Evolutionary conservation across 164 flowering plant species (phyloP), one percentile per base, ranked within the genome.

Genomic region (Echeveria elegans): DNA sequence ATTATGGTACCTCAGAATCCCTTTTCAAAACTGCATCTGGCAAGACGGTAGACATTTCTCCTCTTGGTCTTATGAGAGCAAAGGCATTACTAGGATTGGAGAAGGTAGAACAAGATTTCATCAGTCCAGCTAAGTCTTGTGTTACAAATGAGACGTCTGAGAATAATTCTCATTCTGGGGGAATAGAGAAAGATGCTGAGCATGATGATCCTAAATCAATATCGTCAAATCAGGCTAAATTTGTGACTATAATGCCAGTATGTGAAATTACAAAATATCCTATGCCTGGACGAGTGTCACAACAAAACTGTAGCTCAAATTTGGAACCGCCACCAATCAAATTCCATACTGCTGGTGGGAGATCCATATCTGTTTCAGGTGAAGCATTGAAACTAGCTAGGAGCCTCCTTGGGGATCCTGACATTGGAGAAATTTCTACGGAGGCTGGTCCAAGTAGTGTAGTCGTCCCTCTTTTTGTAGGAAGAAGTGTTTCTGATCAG

Each of bases 271-370:
- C 48, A 28, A 64, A 66, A 31, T 75, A 65, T 50, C 68, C 30
- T n/a, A 48, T 45, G 65, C 72, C 77, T 47, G 72, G 64, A 12
- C 28, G 66, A 66, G n/a, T 63, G 72, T 75, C 65, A 19, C 53
- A 77, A 32, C 77, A 71, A 14, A 48, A 68, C 36, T 48, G 43
- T 43, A 69, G 63, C 71, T 64, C 78, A 37, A 70, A 72, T 73
- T 14, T 66, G 30, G 80, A 82, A 68, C 76, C 81, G 24, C 82
- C 94, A 72, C 84, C 86, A 66, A 72, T 90, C 28, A 85, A 82
- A 77, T 92, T 95, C 69, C 89, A 85, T 16, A 88, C 97, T 61
- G 97, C 97, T 36, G 99, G 97, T 60, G 97, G 97, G 32, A 83
- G 82, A 74, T 90, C 97, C 34, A 77, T 95, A 38, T 88, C 91